Evolutionary conservation across 768 basidiomycete genomes (phyloP), one percentile per base, ranked within the genome.

Genomic region (Phanerochaete sordida): DNA sequence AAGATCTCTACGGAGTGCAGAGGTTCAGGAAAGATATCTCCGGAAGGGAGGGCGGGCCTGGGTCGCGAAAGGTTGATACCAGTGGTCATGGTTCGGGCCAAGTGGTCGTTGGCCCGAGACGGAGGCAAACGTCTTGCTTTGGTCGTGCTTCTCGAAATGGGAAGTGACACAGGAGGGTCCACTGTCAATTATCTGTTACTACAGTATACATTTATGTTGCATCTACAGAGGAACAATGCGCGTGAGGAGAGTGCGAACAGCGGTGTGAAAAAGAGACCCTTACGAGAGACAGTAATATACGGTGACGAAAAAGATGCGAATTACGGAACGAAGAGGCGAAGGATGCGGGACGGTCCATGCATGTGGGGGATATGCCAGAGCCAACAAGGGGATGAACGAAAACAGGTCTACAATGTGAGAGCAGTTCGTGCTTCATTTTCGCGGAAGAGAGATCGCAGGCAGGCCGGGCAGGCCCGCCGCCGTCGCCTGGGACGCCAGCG

Each of bases 361-460:
- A 43, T 43, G 39, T 4, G 4, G 4, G 39, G 4, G 19, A 6
- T 12, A 43, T 4, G 39, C 7, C 7, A 43, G 39, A 7, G 33
- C 13, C 7, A 35, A 35, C 33, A 13, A 13, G 33, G 19, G 39
- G 39, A 43, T 16, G 39, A 43, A 43, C 39, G 39, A 43, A 43
- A 4, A 43, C 6, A 43, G 4, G 8, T 16, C 7, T 12, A 16
- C 39, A 43, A 12, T 4, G 11, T 43, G 4, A 43, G 11, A 19
- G 39, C 8, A 11, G 4, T 11, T 9, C 4, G 19, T 11, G 39
- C 11, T 19, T 19, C 19, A 43, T 43, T 43, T 43, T 45, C 62
- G 60, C 6, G 71, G 71, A 15, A 73, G 58, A 3, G 72, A 72
- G 27, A 73, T 73, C 12, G 68, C 53, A 7, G 66, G 57, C 0